Percentiles rank a stretch among this genome's conserved stretches.
Conservation (phyloP, 2,329 filamentous ascomycete species). For the Fusarium sp. region DNA sequence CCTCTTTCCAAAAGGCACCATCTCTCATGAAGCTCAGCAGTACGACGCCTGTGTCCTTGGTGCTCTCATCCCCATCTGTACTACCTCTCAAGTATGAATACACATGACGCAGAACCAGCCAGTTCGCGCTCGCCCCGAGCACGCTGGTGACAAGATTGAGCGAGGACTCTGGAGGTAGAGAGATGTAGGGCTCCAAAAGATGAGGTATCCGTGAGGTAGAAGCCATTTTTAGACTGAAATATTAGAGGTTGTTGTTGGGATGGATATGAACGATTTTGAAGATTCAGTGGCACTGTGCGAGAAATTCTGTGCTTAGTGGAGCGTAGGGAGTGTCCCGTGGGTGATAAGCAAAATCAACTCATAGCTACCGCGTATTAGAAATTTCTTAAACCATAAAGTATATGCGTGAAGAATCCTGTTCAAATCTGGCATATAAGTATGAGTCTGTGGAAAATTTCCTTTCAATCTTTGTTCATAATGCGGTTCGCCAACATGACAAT, state of each 20-base stretch:
- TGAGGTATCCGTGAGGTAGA: conserved; percentile 67
- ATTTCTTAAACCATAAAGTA: background rate
- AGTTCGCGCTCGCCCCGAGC: conserved; percentile 72
- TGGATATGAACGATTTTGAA: conserved; percentile 33
- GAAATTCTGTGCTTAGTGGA: conserved; percentile 14
- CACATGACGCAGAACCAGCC: conserved; percentile 71
- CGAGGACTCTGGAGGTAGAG: conserved; percentile 67
- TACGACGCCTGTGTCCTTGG: conserved; percentile 66
- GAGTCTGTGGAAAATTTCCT: background rate
- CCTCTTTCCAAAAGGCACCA: conserved; percentile 80
- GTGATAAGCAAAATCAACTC: background rate
- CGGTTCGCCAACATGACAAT: background rate
- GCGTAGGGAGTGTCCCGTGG: background rate
- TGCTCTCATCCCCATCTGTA: conserved; percentile 30
- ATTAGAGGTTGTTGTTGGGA: conserved; percentile 12
- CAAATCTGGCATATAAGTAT: background rate
- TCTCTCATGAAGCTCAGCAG: conserved; percentile 88
- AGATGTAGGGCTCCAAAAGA: conserved; percentile 73
- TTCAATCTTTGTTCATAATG: background rate
- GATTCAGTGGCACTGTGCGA: conserved; percentile 37
- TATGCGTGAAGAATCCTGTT: background rate
- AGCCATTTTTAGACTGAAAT: conserved; percentile 19
- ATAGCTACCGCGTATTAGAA: background rate
- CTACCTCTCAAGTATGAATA: conserved; percentile 57
- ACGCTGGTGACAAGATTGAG: conserved; percentile 77